Base-by-base conservation (phyloP, 495 filamentous ascomycete genomes). In the Podospora comata region DNA sequence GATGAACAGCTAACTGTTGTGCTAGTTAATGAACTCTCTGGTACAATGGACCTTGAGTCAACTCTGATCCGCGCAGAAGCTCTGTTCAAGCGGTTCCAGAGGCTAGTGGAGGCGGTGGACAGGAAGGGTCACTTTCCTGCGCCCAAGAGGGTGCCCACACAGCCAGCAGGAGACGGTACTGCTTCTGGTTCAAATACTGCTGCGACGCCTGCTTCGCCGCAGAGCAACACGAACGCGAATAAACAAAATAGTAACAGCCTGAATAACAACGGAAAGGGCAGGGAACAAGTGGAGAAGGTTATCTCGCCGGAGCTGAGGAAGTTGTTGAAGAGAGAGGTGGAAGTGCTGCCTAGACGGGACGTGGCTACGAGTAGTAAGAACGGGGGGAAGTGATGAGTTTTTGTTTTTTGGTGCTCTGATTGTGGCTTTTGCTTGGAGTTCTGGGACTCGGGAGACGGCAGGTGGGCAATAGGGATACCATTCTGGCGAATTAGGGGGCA, bases 21-120 rank as follows among this genome's bases (percentile, higher is more conserved):
- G 11, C 65, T 62, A 93, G 93, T 98, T 72, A 99, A 99, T 78
- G 95, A 99, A 75, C 85, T 99, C 18, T 93, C 91, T 4, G 90
- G 90, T 70, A 96, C 92, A 11, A 98, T 98, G 71, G 94, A 98
- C 70, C 85, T 99, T 4, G 81, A 91, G 55, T 88, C 88, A 1
- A 93, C 92, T 0, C 88, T 97, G 34, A 86, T 95, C 56, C 87
- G 93, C 56, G 95, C 95, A 15, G 95, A 98, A 79, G 85, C 86
- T 0, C 86, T 99, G 26, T 98, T 94, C 83, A 87, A 87, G 62
- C 88, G 92, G 55, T 98, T 97, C 80, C 88, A 94, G 71, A 85
- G 92, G 30, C 87, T 90, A 0, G 88, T 99, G 32, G 92, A 98
- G 69, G 90, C 91, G 7, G 88, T 95, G 48, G 95, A 99, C 75